Evolutionary conservation across 108 stramenopile species (phyloP).

Genomic region (Cyclostephanos invisitatus): DNA sequence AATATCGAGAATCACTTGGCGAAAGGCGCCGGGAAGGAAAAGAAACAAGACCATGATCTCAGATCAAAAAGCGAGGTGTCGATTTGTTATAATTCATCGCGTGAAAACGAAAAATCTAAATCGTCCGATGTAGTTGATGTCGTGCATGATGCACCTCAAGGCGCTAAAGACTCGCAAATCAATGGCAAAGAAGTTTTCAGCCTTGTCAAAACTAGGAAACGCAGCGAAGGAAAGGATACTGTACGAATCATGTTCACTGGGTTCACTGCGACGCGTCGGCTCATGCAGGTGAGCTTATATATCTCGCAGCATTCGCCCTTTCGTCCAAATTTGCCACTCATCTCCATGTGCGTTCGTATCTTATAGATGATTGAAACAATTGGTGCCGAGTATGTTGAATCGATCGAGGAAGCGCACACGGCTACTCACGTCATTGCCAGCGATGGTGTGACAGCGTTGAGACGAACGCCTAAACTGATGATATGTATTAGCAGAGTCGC

Average conservation of each 20-base stretch:
- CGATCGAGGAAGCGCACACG: slow-evolving; percentile 51
- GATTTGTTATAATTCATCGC: neutral
- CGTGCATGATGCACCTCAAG: neutral
- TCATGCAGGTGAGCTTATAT: slow-evolving; percentile 21
- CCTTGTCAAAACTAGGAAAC: slow-evolving; percentile 29
- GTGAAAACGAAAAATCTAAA: neutral
- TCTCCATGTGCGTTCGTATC: neutral
- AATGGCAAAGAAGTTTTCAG: slow-evolving; percentile 3
- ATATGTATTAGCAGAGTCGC: slow-evolving; percentile 54
- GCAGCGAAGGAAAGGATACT: slow-evolving; percentile 19
- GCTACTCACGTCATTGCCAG: slow-evolving; percentile 68
- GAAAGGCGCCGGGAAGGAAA: neutral
- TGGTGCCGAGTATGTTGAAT: slow-evolving; percentile 58
- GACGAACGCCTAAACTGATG: slow-evolving; percentile 74
- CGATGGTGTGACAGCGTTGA: slow-evolving; percentile 42
- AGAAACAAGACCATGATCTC: neutral
- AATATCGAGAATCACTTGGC: neutral
- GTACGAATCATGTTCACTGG: slow-evolving; percentile 50
- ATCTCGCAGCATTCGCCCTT: neutral
- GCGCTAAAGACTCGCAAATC: neutral
- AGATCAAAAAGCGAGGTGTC: neutral
- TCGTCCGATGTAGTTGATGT: neutral
- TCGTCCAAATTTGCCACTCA: neutral
- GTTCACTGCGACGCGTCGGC: slow-evolving; percentile 39
- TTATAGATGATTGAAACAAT: slow-evolving; percentile 58